A percentile compares a stretch with the other conserved stretches of the same genome.
These are phyloP conservation scores for Fusarium tanahbumbuense DNA, from an alignment of 2,329 filamentous ascomycete genomes.

Conservation along the genomic window DNA sequence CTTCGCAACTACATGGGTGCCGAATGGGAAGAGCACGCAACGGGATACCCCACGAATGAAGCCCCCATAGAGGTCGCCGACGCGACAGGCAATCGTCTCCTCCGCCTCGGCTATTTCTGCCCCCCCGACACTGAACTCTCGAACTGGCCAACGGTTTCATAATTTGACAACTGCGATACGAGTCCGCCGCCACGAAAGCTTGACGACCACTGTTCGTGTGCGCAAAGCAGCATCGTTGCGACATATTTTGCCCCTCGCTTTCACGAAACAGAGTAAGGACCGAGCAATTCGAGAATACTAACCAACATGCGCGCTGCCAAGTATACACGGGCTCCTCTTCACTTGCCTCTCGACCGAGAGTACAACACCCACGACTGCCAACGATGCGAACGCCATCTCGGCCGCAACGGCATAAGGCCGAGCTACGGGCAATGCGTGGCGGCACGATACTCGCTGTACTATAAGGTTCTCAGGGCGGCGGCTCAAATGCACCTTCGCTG, in stretches of 20 bases:
- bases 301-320: too few species aligned
- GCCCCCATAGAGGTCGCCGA: not conserved
- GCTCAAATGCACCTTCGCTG: too few species aligned
- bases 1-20: not conserved
- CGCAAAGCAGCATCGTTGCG: too few species aligned
- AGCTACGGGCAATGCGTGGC: not conserved
- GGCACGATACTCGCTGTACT: not conserved
- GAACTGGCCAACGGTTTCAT: too few species aligned
- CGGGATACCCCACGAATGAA: not conserved
- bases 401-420: fast-evolving
- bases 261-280: not conserved
- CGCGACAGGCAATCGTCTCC: not conserved
- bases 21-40: not conserved
- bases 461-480: too few species aligned
- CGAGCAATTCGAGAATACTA: not conserved
- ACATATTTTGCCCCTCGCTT: too few species aligned
- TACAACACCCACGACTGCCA: not conserved
- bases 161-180: too few species aligned
- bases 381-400: not conserved
- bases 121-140: too few species aligned
- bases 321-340: not conserved
- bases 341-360: fast-evolving
- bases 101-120: too few species aligned
- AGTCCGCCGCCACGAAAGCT: too few species aligned
- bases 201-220: too few species aligned